These are phyloP conservation scores for Solanum pinnatisectum DNA, from an alignment of 257 asterid species.

Conservation along the genomic window DNA sequence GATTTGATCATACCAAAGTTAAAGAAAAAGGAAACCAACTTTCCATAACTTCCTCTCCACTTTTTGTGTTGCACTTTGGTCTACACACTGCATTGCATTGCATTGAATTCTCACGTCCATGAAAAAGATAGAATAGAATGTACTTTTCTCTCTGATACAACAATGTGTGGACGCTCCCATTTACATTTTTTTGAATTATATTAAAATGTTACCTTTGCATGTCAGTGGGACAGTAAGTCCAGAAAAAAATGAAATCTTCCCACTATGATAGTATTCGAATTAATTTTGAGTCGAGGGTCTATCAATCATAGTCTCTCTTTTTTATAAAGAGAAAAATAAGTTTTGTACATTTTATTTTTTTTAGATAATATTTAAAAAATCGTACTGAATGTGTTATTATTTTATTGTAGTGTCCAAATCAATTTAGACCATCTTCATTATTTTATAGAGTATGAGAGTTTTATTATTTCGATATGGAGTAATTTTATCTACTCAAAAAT, in stretches of 20 bases:
- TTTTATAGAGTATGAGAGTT: background rate
- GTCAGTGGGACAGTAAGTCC: slow-evolving; percentile 2
- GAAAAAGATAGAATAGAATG: background rate
- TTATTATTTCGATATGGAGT: background rate
- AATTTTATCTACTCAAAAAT: background rate
- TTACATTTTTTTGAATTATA: background rate
- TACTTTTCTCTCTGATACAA: background rate
- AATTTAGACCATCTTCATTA: background rate
- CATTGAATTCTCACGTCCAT: slow-evolving; percentile 4
- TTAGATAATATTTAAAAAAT: too few relatives aligned
- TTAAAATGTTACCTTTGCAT: background rate
- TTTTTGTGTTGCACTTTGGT: background rate
- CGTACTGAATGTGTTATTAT: too few relatives aligned
- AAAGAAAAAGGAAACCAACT: slow-evolving; percentile 28
- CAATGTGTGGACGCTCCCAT: background rate
- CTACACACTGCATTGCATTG: background rate
- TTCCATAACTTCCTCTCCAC: slow-evolving; percentile 20
- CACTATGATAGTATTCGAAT: background rate
- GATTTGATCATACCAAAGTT: slow-evolving; percentile 23
- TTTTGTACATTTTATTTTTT: too few relatives aligned
- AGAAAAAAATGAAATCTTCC: background rate
- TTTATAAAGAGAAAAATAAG: background rate
- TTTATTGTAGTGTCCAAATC: background rate
- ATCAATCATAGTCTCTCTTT: too few relatives aligned
- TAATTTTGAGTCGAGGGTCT: too few relatives aligned